phyloP scores from a whole-genome alignment of 768 basidiomycete species.

The Termitomyces sp. region DNA sequence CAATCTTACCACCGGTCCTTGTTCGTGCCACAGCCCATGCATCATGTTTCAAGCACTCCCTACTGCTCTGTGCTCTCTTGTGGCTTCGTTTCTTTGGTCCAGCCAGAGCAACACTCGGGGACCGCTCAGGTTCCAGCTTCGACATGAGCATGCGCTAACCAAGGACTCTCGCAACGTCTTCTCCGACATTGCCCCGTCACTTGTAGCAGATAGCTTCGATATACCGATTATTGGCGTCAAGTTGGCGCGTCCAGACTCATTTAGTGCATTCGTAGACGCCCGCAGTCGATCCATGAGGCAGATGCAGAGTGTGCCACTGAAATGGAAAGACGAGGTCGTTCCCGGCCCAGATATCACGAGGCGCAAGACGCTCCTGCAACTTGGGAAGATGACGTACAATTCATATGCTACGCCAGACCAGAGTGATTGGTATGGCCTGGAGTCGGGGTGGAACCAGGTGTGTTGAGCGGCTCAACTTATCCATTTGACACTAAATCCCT shows the following conservation, averaged over 20 bases:
- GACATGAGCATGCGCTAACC: constrained; percentile 57
- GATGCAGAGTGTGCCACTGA: constrained; percentile 32
- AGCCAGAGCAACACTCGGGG: constrained; percentile 23
- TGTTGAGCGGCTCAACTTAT: constrained; percentile 12
- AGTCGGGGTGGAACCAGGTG: constrained; percentile 57
- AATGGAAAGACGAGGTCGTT: constrained; percentile 66
- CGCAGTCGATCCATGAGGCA: constrained; percentile 31
- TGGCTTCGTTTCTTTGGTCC: constrained; percentile 38
- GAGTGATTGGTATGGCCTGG: constrained; percentile 68
- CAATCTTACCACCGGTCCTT: background rate
- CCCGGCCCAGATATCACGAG: constrained; percentile 67
- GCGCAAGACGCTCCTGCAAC: constrained; percentile 62
- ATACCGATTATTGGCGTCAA: constrained; percentile 33
- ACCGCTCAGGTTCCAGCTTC: constrained; percentile 52
- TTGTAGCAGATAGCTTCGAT: constrained; percentile 31
- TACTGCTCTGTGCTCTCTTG: constrained; percentile 32
- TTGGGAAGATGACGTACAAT: constrained; percentile 90
- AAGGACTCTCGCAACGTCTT: constrained; percentile 55
- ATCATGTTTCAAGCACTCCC: constrained; percentile 34
- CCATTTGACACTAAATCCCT: background rate
- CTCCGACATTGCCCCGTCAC: constrained; percentile 38
- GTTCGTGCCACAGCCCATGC: background rate
- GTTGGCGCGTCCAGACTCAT: constrained; percentile 44
- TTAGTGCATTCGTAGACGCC: constrained; percentile 29
- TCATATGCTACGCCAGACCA: constrained; percentile 58